phyloP scores from a whole-genome alignment of 2,329 filamentous ascomycete species.

The Immersiporthe knoxdaviesiana region DNA sequence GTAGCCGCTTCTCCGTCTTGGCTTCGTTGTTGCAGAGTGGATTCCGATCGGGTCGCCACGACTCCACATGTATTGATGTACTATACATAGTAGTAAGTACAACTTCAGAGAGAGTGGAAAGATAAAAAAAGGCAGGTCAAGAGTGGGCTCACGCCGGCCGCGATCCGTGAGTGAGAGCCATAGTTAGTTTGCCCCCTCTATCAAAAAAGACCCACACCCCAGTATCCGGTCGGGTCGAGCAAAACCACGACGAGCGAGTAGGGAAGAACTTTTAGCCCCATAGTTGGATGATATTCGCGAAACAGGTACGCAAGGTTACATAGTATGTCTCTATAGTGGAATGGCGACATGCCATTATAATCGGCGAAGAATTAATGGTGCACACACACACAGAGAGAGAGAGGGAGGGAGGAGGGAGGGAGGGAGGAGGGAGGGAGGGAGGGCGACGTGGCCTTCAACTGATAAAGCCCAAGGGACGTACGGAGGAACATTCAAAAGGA shows the following conservation, averaged over 20 bases:
- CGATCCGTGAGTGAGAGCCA: background rate
- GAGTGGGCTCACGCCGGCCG: background rate
- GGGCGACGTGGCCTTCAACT: background rate
- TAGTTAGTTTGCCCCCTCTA: background rate
- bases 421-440: background rate
- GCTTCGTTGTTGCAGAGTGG: background rate
- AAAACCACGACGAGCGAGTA: background rate
- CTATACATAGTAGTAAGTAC: no score
- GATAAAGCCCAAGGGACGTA: background rate
- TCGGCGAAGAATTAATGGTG: background rate
- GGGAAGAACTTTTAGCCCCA: background rate
- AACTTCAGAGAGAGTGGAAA: background rate
- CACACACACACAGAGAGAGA: background rate
- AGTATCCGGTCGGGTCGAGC: conserved; percentile 4
- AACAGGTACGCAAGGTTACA: background rate
- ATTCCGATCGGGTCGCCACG: background rate
- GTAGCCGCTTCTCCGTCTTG: background rate
- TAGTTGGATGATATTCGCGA: background rate
- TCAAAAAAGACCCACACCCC: background rate
- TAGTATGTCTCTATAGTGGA: background rate
- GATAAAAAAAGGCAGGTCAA: background rate
- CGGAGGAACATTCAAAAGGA: background rate
- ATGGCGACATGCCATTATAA: background rate
- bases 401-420: no score
- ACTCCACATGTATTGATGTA: background rate